These are phyloP conservation scores for Daldinia decipiens DNA, from an alignment of 495 filamentous ascomycete species.

Conservation along the genomic window DNA sequence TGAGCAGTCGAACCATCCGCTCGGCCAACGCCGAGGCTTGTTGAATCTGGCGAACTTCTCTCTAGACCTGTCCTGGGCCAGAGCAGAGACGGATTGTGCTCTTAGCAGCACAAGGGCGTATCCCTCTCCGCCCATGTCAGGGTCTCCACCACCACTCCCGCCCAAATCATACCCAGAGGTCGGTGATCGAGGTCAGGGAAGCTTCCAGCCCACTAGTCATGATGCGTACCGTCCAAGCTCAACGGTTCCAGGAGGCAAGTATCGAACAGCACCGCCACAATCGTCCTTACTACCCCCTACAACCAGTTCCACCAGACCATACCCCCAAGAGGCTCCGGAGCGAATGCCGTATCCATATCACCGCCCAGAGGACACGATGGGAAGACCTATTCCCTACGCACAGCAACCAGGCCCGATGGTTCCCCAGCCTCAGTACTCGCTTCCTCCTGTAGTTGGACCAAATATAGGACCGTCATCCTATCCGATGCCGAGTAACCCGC, in stretches of 20 bases:
- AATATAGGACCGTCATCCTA: conserved; percentile 51
- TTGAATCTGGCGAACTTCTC: conserved; percentile 72
- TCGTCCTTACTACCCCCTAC: conserved; percentile 46
- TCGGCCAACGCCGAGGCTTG: conserved; percentile 70
- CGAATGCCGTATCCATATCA: conserved; percentile 52
- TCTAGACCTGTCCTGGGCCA: conserved; percentile 74
- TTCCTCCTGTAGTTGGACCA: conserved; percentile 50
- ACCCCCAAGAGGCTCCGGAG: conserved; percentile 53
- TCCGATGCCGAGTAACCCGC: conserved; percentile 48
- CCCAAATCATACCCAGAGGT: conserved; percentile 69
- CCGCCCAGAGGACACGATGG: conserved; percentile 51
- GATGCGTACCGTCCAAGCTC: conserved; percentile 60
- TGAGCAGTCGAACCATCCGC: conserved; percentile 59
- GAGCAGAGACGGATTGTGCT: conserved; percentile 73
- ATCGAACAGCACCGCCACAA: conserved; percentile 50
- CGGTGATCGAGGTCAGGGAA: conserved; percentile 66
- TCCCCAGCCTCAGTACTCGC: conserved; percentile 49
- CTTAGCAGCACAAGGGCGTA: conserved; percentile 69
- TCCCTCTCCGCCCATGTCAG: conserved; percentile 87
- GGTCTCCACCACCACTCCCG: conserved; percentile 74
- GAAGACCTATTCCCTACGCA: conserved; percentile 51
- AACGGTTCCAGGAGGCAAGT: conserved; percentile 56
- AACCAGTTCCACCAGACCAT: conserved; percentile 44
- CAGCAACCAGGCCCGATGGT: conserved; percentile 47
- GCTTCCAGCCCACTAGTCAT: conserved; percentile 57